phyloP scores from a whole-genome alignment of 768 basidiomycete species.

The Agaricus subrufescens region DNA sequence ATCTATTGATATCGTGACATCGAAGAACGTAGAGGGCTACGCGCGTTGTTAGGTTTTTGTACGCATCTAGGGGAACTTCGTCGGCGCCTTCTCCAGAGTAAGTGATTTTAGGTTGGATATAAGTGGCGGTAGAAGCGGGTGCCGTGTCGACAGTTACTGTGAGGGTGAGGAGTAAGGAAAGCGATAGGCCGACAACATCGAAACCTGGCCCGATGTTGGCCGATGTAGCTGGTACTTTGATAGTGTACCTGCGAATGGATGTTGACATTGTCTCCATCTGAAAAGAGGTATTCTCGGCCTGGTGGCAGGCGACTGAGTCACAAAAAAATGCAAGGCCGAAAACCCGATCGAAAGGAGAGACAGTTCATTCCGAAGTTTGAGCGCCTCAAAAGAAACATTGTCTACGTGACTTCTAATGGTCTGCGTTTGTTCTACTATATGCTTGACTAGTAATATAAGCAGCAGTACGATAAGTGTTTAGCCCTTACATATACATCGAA shows the following conservation, averaged over 20 bases:
- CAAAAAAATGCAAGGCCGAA: too few species aligned
- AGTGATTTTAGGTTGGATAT: constrained; percentile 54
- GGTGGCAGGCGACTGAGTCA: too few species aligned
- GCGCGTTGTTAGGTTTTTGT: constrained; percentile 95
- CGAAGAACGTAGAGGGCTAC: constrained; percentile 98
- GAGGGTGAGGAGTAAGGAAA: constrained; percentile 71
- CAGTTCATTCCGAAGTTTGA: too few species aligned
- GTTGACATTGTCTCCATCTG: constrained; percentile 9
- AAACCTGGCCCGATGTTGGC: constrained; percentile 99
- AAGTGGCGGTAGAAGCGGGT: constrained; percentile 25
- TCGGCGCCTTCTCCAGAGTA: constrained; percentile 87
- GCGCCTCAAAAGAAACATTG: too few species aligned
- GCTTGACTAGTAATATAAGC: background rate
- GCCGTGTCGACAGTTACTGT: constrained; percentile 22
- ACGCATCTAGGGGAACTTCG: constrained; percentile 90
- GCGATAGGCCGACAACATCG: constrained; percentile 97
- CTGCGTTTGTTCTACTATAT: background rate
- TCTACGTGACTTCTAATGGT: too few species aligned
- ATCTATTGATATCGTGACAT: constrained; percentile 68
- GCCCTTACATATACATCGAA: background rate
- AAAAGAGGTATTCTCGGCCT: background rate
- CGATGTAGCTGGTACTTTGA: constrained; percentile 93
- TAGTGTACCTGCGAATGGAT: constrained; percentile 43
- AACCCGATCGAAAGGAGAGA: too few species aligned
- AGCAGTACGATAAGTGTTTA: too few species aligned